Base-by-base conservation (phyloP, 768 basidiomycete species). In the Leccinum aurantiacum region DNA sequence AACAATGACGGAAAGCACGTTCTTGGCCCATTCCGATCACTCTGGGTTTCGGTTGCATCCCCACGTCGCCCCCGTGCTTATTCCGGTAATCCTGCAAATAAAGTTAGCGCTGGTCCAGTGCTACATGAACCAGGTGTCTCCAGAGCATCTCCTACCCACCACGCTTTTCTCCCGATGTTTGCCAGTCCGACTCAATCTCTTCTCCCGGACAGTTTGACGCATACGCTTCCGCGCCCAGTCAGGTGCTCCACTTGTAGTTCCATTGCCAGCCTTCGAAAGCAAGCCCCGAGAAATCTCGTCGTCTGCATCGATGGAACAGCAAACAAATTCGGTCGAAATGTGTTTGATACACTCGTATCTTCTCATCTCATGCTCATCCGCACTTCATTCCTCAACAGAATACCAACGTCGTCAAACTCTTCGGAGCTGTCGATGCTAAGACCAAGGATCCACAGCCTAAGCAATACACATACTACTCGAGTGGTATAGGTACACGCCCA, bases 401-500 rank as follows among this genome's bases (percentile, higher is more conserved):
- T 53, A 74, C 73, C 25, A 73, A 76, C 56, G 71, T 77, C 44
- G 63, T 77, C 35, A 73, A 76, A 48, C 62, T 77, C 2, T 74
- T 74, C 52, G 63, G 58, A 24, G 68, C 60, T 3, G 54, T 76
- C 4, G 66, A 66, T n/a, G 19, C 56, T 11, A 60, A 64, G 17
- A 57, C 66, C 51, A 59, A 65, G 8, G 61, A 35, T 19, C 57
- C 60, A 27, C n/a, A 49, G 19, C 56, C 61, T 5, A 59, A 59
- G 8, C 74, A 77, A 53, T 62, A 67, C 24, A 74, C 74, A 2
- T 77, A 71, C 57, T 77, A 77, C 48, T 69, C 72, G 35, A 77
- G 75, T 50, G 76, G 75, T 2, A 74, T 76, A 41, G 76, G 76
- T 11, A 77, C 76, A 7, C 69, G 69, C 47, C 73, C 66, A 0